Evolutionary conservation across 176 grass and related monocot species (phyloP).

Genomic region (Cenchrus purpureus): DNA sequence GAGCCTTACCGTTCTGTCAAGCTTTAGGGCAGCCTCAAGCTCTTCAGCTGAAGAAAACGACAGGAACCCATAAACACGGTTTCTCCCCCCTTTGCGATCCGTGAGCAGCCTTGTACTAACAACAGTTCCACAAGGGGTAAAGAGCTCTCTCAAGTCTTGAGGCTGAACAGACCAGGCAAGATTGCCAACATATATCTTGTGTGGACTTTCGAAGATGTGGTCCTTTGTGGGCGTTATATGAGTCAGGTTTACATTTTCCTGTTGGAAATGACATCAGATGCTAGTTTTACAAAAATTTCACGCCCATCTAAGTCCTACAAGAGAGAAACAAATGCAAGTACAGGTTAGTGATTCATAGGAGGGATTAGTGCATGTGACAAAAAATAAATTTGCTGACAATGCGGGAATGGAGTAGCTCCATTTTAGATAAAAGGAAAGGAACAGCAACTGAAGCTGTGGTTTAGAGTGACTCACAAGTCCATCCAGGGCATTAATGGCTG

Average conservation of each 20-base stretch:
- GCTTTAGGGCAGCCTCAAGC: constrained; percentile 50
- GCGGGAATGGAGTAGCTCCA: neutral
- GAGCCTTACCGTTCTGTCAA: constrained; percentile 56
- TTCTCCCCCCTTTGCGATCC: constrained; percentile 74
- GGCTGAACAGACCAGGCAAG: constrained; percentile 70
- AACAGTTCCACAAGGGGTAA: constrained; percentile 63
- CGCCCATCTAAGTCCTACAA: constrained; percentile 72
- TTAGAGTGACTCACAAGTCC: constrained; percentile 55
- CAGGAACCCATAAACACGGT: constrained; percentile 70
- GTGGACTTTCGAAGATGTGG: constrained; percentile 66
- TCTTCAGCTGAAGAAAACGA: constrained; percentile 68
- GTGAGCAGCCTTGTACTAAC: constrained; percentile 65
- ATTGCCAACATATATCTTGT: constrained; percentile 81
- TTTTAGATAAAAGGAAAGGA: neutral
- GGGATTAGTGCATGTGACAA: neutral
- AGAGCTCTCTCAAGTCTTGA: constrained; percentile 63
- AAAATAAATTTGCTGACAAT: neutral
- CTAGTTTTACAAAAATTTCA: constrained; percentile 74
- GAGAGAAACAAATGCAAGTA: neutral
- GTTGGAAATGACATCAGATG: constrained; percentile 52
- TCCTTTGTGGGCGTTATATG: constrained; percentile 63
- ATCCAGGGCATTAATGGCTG: constrained; percentile 63
- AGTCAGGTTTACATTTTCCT: constrained; percentile 43
- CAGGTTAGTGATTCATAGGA: neutral
- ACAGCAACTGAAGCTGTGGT: constrained; percentile 17